Evolutionary conservation across 2,329 filamentous ascomycete species (phyloP), one percentile per base, ranked within the genome.

Genomic region (Calycina herbarum): DNA sequence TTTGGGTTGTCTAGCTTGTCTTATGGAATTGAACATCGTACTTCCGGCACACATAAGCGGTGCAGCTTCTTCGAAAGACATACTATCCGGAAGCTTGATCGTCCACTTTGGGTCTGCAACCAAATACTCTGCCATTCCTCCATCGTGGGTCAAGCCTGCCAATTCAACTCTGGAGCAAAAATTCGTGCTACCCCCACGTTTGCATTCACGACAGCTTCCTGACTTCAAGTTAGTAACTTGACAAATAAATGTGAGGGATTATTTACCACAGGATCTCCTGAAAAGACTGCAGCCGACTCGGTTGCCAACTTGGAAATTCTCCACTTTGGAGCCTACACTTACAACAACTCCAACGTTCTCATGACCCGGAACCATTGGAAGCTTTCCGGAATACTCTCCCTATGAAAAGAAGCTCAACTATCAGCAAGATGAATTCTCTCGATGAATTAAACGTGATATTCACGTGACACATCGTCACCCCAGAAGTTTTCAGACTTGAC

Each of bases 1-100:
- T 15, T 48, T 31, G 6, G 59, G 20, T 17, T 35, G 38, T n/a
- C 10, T n/a, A 15, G 56, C 57, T 35, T 35, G 13, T 42, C n/a
- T n/a, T 57, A 56, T 35, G 31, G 48, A 35, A 63, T 40, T 42
- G 51, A 35, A 40, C 48, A 40, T 42, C 20, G 29, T 58, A 57
- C 61, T 59, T 8, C 62, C 56, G 27, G 62, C 62, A 38, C 62
- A 64, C 56, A 64, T 64, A 6, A 64, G 42, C 5, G 62, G 62
- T 11, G 62, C 62, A 10, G 35, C 62, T 54, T 64, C 29, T 38
- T 64, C 62, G 51, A 64, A 64, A 31, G 56, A 45, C 20, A 60
- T 24, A 4, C 29, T 31, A 20, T 24, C 35, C 6, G 62, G 57
- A n/a, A 64, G 42, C 33, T 45, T 45, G 17, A 64, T 40, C 6